Evolutionary conservation across 139 green algal genomes (phyloP), one percentile per base, ranked within the genome.

Genomic region (Auxenochlorella protothecoides): DNA sequence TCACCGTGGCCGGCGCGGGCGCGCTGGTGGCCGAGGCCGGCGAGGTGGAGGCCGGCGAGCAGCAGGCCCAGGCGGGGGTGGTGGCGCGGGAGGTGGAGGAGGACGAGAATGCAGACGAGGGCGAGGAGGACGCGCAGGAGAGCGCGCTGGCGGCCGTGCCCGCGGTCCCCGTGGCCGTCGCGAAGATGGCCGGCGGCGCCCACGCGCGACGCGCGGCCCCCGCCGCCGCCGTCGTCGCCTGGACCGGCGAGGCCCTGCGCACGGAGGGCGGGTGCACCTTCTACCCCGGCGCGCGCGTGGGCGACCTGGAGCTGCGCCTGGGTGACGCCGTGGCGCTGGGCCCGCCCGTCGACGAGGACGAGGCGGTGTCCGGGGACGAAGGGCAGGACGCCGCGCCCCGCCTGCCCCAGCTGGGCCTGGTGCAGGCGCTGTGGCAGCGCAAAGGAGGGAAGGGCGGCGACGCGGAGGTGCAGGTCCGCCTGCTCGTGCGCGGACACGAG

Each of bases 391-490:
- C 11, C 4, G 53, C 55, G 0, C 66, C 72, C 27, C 27, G 27
- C 27, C 27, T 44, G 27, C 27, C 27, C 27, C 27, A 44, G 3
- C 81, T 94, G 70, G 89, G 79, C 44, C 63, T 93, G 64, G 75
- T 93, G 68, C 85, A 91, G 72, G 84, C 81, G 59, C 71, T 96
- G 74, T 92, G 80, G 78, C 71, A 93, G 79, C 83, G 82, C 68
- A 64, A 71, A 44, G 27, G 27, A 44, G 27, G 1, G 1, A 44
- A 44, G 1, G 54, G 66, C 72, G 68, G 65, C 54, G 64, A 53
- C 9, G 85, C 76, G 71, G 53, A 77, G 59, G 72, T 77, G 61
- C 87, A 96, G 82, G 75, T 96, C 52, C 83, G 93, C 4, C 55
- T 84, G 59, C 59, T 98, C 74, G 73, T 88, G 59, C 78, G 78